Evolutionary conservation across 2,329 filamentous ascomycete genomes (phyloP), one percentile per base, ranked within the genome.

Genomic region (Aureobasidium mangrovei): DNA sequence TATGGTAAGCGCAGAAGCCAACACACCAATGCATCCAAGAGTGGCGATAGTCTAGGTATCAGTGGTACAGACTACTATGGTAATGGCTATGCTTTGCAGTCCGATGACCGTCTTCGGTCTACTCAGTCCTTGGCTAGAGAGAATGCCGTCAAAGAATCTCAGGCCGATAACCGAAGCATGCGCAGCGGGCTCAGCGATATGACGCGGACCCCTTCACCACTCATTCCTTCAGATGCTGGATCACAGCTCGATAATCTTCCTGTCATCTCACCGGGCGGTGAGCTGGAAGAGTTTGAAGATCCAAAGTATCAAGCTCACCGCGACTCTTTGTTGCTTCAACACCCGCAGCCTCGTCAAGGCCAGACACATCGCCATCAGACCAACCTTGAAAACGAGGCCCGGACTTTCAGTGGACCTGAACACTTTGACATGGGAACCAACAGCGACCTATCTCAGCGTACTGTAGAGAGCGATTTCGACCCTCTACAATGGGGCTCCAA

Each of bases 231-330:
- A 56, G 76, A 79, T 63, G 77, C 77, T 5, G 38, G 54, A 2
- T 55, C 55, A 3, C 43, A 44, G 4, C 42, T 4, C 5, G 32
- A 53, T 3, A 47, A 53, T 33, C 32, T 54, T 12, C 49, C 51
- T 39, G n/a, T 56, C 29, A 49, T 55, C 27, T 32, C 43, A 27
- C 48, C 54, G 2, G 27, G 4, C 9, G 36, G 29, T 3, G 27
- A 35, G 3, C 3, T 47, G 9, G 52, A 46, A 8, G 27, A 45
- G 3, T 38, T 36, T 3, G 53, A 51, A 3, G 55, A 57, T 10
- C 85, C 86, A 44, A 91, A 91, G 68, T 91, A 91, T 69, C 84
- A 86, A 68, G 86, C 85, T 54, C 85, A 91, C 67, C 83, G 87
- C 61, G 88, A 91, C 70, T 90, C 86, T 28, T 68, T 91, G 54